Percentiles rank a stretch among this genome's conserved stretches.
Evolutionary conservation across 805 yeast genomes (phyloP).

Genomic region (Ogataea kodamae): DNA sequence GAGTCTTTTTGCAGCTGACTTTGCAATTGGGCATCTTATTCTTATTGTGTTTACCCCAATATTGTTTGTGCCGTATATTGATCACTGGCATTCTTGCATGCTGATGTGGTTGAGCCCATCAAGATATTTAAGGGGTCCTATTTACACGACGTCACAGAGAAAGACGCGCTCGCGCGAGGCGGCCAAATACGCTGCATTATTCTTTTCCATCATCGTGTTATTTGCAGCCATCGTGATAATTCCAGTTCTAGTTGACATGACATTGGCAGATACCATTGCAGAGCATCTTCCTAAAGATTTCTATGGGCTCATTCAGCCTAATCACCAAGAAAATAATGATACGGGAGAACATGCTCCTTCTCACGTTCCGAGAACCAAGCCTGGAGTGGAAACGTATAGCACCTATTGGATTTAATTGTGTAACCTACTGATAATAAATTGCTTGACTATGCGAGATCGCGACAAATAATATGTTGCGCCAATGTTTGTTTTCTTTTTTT

Average conservation of each 20-base stretch:
- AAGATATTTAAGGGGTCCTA: conserved; percentile 34
- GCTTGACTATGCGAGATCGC: conserved; percentile 1
- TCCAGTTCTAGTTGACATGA: conserved; percentile 42
- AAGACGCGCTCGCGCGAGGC: conserved; percentile 41
- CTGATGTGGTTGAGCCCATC: conserved; percentile 47
- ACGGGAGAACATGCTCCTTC: conserved; percentile 58
- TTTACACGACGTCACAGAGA: conserved; percentile 38
- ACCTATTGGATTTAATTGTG: conserved; percentile 29
- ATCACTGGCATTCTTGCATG: conserved; percentile 47
- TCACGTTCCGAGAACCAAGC: conserved; percentile 34
- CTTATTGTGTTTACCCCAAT: conserved; percentile 39
- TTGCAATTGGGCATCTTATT: conserved; percentile 41
- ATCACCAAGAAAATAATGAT: conserved; percentile 58
- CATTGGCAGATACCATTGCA: conserved; percentile 15
- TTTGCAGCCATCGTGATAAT: conserved; percentile 41
- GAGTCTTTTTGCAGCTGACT: conserved; percentile 46
- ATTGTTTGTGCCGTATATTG: conserved; percentile 44
- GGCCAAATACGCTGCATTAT: conserved; percentile 44
- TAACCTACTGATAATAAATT: conserved; percentile 1
- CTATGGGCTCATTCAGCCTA: conserved; percentile 54
- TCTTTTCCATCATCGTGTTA: conserved; percentile 37
- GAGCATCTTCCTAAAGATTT: conserved; percentile 20
- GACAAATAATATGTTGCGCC: conserved; percentile 1
- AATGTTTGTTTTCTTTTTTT: neutral
- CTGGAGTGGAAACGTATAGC: conserved; percentile 21